Evolutionary conservation across 2,329 filamentous ascomycete species (phyloP).

Genomic region (Claviceps maximensis): DNA sequence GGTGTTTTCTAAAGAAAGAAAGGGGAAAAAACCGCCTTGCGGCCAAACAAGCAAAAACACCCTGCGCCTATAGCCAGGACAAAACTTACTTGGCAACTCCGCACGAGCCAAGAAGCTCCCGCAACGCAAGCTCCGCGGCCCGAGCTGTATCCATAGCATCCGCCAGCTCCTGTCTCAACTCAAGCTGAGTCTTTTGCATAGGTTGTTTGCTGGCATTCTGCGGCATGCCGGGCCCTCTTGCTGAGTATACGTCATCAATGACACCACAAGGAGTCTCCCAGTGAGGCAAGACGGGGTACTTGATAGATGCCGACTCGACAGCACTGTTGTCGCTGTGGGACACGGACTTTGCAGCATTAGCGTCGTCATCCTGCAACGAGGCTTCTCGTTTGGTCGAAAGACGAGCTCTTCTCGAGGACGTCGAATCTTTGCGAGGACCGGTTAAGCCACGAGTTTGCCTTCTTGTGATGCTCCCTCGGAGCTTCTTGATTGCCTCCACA

Average conservation of each 20-base stretch:
- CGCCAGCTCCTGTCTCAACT: slow-evolving; percentile 47
- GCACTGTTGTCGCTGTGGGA: slow-evolving; percentile 29
- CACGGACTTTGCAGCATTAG: slow-evolving; percentile 24
- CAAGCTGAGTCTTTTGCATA: slow-evolving; percentile 47
- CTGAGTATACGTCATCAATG: slow-evolving; percentile 60
- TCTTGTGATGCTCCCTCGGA: slow-evolving; percentile 75
- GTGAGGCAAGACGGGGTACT: slow-evolving; percentile 41
- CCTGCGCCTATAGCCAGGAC: background rate
- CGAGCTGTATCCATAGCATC: slow-evolving; percentile 68
- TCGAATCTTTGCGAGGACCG: slow-evolving; percentile 45
- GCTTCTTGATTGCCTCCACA: slow-evolving; percentile 74
- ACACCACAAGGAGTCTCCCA: slow-evolving; percentile 71
- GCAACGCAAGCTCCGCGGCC: slow-evolving; percentile 71
- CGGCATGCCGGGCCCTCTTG: slow-evolving; percentile 22
- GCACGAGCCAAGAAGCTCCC: slow-evolving; percentile 70
- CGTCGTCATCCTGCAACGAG: slow-evolving; percentile 26
- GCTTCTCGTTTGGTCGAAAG: slow-evolving; percentile 25
- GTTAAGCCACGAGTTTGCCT: slow-evolving; percentile 61
- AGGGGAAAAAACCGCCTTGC: background rate
- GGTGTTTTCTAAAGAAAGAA: background rate
- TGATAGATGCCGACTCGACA: slow-evolving; percentile 37
- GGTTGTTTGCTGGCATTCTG: slow-evolving; percentile 36
- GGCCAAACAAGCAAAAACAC: background rate
- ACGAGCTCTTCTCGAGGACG: slow-evolving; percentile 38
- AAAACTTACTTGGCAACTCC: slow-evolving; percentile 68